Percentiles rank a stretch among this genome's conserved stretches.
Evolutionary conservation across 352 stramenopile genomes (phyloP).

Genomic region (Stramenopiles sp.): DNA sequence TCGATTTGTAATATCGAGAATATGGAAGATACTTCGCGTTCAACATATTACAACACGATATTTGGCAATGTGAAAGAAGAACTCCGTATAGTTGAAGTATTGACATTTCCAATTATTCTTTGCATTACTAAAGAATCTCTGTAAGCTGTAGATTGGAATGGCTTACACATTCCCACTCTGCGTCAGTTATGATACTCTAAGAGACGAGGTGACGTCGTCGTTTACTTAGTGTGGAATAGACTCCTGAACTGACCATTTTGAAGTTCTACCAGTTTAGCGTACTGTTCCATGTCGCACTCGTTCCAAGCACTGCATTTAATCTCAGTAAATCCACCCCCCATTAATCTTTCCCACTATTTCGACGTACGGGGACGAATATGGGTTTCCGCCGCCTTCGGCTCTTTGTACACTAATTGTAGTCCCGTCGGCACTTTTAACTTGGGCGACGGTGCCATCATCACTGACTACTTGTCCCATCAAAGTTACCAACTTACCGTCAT

Average conservation of each 20-base stretch:
- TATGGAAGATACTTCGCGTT: too few relatives aligned
- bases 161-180: too few relatives aligned
- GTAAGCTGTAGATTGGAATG: too few relatives aligned
- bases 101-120: too few relatives aligned
- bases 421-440: slow-evolving; percentile 4
- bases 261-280: not conserved
- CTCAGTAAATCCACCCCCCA: not conserved
- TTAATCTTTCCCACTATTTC: not conserved
- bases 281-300: slow-evolving; percentile 4
- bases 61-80: too few relatives aligned
- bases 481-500: not conserved
- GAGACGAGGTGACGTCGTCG: too few relatives aligned
- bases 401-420: not conserved
- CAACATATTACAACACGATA: too few relatives aligned
- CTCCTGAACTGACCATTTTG: slow-evolving; percentile 2
- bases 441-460: not conserved
- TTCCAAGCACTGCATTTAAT: slow-evolving; percentile 7
- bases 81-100: too few relatives aligned
- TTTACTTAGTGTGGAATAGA: slow-evolving; percentile 1
- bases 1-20: too few relatives aligned
- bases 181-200: too few relatives aligned
- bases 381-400: not conserved
- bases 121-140: too few relatives aligned
- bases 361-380: not conserved
- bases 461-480: slow-evolving; percentile 6